These are phyloP conservation scores for Aschersonia sp. DNA, from an alignment of 2,329 filamentous ascomycete genomes.

Conservation along the genomic window DNA sequence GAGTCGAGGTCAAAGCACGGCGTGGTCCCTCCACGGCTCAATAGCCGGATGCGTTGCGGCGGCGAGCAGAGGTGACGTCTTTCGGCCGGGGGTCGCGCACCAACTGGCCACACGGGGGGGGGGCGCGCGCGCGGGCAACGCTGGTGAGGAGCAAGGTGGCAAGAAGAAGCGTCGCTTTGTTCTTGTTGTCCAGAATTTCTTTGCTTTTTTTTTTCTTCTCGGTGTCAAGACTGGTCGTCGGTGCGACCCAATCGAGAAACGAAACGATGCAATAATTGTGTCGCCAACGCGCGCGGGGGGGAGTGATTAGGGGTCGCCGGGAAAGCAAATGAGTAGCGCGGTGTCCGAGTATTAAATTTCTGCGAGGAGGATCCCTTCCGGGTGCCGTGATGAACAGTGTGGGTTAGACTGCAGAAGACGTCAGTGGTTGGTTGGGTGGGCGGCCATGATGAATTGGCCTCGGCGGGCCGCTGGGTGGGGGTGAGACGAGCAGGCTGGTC, in stretches of 20 bases:
- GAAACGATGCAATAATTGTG: neutral
- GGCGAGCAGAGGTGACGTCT: neutral
- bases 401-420: constrained; percentile 3
- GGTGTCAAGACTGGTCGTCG: neutral
- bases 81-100: neutral
- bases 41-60: neutral
- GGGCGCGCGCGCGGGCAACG: too few relatives aligned
- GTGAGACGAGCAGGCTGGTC: neutral
- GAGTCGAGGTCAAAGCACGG: too few relatives aligned
- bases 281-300: neutral
- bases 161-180: neutral
- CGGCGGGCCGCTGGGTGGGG: constrained; percentile 7
- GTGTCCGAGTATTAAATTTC: constrained; percentile 3
- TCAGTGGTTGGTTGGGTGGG: constrained; percentile 3
- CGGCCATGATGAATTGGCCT: constrained; percentile 4
- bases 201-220: too few relatives aligned
- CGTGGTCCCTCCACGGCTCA: neutral
- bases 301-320: constrained; percentile 1
- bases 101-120: neutral
- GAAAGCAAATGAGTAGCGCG: constrained; percentile 1
- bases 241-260: neutral
- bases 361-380: constrained; percentile 4
- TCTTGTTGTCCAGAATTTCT: too few relatives aligned
- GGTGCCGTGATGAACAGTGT: neutral
- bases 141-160: neutral